phyloP scores from a whole-genome alignment of 2,329 filamentous ascomycete species.

The Nakataea oryzae region DNA sequence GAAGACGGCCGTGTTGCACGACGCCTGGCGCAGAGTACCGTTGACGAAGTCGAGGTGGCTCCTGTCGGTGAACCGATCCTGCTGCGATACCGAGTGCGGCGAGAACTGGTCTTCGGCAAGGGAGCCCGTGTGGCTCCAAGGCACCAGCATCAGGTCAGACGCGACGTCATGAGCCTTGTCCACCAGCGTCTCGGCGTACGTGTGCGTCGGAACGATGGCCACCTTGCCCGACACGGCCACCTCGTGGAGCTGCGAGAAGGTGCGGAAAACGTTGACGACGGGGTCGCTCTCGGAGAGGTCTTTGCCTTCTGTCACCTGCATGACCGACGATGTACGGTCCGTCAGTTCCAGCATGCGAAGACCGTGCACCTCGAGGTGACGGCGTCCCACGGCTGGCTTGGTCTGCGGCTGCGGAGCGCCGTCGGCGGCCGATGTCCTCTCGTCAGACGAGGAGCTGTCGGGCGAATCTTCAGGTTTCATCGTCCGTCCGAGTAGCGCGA shows the following conservation, averaged over 20 bases:
- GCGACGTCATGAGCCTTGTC: slow-evolving; percentile 58
- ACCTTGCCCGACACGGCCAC: slow-evolving; percentile 75
- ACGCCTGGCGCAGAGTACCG: slow-evolving; percentile 49
- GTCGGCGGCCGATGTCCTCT: slow-evolving; percentile 1
- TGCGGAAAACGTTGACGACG: slow-evolving; percentile 82
- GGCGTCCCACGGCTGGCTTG: slow-evolving; percentile 18
- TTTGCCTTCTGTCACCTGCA: slow-evolving; percentile 79
- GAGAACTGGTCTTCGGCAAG: slow-evolving; percentile 53
- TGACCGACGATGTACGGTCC: slow-evolving; percentile 88
- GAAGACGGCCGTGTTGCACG: slow-evolving; percentile 65
- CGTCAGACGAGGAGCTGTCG: neutral
- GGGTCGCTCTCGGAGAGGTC: slow-evolving; percentile 63
- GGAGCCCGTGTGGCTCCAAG: slow-evolving; percentile 78
- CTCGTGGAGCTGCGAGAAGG: slow-evolving; percentile 76
- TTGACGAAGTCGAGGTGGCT: slow-evolving; percentile 67
- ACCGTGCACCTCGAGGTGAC: slow-evolving; percentile 65
- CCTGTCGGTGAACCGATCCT: slow-evolving; percentile 50
- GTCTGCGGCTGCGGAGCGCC: slow-evolving; percentile 9
- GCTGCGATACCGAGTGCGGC: slow-evolving; percentile 26
- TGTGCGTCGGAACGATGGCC: slow-evolving; percentile 65
- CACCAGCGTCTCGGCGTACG: slow-evolving; percentile 69
- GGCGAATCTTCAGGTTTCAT: neutral
- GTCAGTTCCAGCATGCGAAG: slow-evolving; percentile 80
- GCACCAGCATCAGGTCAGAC: slow-evolving; percentile 69
- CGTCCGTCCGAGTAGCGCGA: slow-evolving; percentile 58